Conservation (phyloP, 345 rosid genomes). For the Rhizophora mangle region DNA sequence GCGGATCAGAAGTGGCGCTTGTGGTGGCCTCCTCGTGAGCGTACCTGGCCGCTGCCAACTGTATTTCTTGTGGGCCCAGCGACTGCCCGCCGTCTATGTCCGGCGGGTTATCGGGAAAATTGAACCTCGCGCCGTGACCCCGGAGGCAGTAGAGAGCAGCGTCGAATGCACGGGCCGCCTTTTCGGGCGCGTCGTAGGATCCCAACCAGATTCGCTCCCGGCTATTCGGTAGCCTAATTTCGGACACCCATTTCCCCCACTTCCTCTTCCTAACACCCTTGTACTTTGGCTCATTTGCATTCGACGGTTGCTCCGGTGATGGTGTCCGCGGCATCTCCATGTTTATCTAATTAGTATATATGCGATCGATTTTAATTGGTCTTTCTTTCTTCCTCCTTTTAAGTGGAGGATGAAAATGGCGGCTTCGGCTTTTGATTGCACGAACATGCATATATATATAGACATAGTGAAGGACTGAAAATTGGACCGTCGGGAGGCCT, state of each 20-base stretch:
- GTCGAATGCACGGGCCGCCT: slow-evolving; percentile 94
- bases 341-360: neutral
- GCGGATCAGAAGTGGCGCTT: neutral
- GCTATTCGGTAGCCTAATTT: slow-evolving; percentile 85
- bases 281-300: slow-evolving; percentile 42
- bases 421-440: neutral
- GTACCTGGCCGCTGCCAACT: slow-evolving; percentile 48
- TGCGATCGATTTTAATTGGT: neutral
- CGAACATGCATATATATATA: neutral
- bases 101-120: slow-evolving; percentile 63
- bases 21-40: slow-evolving; percentile 34
- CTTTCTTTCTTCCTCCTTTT: neutral
- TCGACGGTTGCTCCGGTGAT: slow-evolving; percentile 10
- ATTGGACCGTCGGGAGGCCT: neutral
- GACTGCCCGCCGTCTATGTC: slow-evolving; percentile 41
- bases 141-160: slow-evolving; percentile 76
- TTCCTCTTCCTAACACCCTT: slow-evolving; percentile 85
- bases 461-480: too few relatives aligned
- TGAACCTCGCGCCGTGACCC: slow-evolving; percentile 57
- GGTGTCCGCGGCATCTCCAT: slow-evolving; percentile 20
- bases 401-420: slow-evolving; percentile 20
- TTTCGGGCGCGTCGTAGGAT: slow-evolving; percentile 62
- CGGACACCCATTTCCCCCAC: slow-evolving; percentile 97
- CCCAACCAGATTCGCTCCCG: slow-evolving; percentile 92
- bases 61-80: slow-evolving; percentile 51